A percentile compares a stretch with the other conserved stretches of the same genome.
These are phyloP conservation scores for Orychophragmus violaceus DNA, from an alignment of 345 rosid genomes.

Conservation along the genomic window DNA sequence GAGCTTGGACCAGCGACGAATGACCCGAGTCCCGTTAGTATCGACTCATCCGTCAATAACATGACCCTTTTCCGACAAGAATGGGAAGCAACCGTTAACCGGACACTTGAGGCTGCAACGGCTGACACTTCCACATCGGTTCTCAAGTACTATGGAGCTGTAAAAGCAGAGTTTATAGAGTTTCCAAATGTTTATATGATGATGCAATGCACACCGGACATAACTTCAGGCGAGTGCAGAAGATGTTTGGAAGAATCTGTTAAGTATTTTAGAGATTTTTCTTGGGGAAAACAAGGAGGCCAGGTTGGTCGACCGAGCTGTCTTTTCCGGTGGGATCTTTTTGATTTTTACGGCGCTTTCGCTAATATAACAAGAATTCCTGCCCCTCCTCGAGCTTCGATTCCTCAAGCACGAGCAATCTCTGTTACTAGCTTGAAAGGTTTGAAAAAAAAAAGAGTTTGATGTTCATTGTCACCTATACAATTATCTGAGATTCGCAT, in stretches of 20 bases:
- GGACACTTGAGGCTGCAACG: background rate
- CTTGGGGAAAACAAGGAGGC: background rate
- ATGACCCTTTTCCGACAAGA: background rate
- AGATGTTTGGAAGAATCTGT: background rate
- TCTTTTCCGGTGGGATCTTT: constrained; percentile 2
- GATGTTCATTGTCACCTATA: background rate
- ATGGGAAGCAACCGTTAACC: background rate
- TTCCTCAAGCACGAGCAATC: background rate
- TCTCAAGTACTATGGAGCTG: background rate
- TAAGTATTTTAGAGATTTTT: background rate
- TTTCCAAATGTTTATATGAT: constrained; percentile 1
- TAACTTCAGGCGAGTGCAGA: background rate
- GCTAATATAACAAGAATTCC: constrained; percentile 1
- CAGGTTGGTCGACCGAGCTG: background rate
- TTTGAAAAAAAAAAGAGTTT: background rate
- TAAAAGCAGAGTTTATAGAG: background rate
- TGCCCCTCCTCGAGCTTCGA: constrained; percentile 1
- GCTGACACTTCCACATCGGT: background rate
- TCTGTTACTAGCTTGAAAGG: background rate
- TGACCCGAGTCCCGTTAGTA: background rate
- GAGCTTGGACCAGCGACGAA: background rate
- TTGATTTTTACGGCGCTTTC: background rate
- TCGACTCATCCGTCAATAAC: background rate
- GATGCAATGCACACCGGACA: constrained; percentile 18
- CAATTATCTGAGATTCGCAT: background rate